These are phyloP conservation scores for Dalbergia cochinchinensis DNA, from an alignment of 306 rosid genomes.

Conservation along the genomic window DNA sequence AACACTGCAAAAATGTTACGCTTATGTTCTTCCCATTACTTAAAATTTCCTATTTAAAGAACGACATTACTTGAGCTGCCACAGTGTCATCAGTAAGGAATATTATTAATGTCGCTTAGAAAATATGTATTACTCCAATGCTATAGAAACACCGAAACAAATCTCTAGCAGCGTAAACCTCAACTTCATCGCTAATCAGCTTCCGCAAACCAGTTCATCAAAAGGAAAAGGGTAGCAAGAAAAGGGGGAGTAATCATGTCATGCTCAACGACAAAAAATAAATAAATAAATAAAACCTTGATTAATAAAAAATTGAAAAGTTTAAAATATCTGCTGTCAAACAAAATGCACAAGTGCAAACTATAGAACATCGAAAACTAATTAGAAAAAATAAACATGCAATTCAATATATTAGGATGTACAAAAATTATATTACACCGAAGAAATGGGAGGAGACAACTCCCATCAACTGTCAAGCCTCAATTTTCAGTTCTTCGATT, in stretches of 20 bases:
- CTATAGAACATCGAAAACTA: slow-evolving; percentile 30
- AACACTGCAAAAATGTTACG: not conserved
- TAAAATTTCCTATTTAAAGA: not conserved
- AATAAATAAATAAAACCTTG: not conserved
- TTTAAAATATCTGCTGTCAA: not conserved
- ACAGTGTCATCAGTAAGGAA: not conserved
- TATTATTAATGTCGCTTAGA: too few species aligned
- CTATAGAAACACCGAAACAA: not conserved
- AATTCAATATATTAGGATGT: slow-evolving; percentile 19
- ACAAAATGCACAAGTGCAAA: not conserved
- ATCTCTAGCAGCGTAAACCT: not conserved
- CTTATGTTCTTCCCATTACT: not conserved
- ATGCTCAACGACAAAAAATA: not conserved
- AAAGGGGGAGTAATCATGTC: not conserved
- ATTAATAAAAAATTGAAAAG: slow-evolving; percentile 33
- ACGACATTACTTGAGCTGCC: slow-evolving; percentile 3
- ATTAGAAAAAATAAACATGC: slow-evolving; percentile 20
- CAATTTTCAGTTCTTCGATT: slow-evolving; percentile 28
- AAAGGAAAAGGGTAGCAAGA: not conserved
- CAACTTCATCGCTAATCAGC: not conserved
- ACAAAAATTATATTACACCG: slow-evolving; percentile 28
- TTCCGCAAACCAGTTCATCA: not conserved
- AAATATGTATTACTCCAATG: not conserved
- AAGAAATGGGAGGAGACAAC: slow-evolving; percentile 4
- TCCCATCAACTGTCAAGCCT: slow-evolving; percentile 25